Base-by-base conservation (phyloP, 208 protist species). In the Lotmaria passim region DNA sequence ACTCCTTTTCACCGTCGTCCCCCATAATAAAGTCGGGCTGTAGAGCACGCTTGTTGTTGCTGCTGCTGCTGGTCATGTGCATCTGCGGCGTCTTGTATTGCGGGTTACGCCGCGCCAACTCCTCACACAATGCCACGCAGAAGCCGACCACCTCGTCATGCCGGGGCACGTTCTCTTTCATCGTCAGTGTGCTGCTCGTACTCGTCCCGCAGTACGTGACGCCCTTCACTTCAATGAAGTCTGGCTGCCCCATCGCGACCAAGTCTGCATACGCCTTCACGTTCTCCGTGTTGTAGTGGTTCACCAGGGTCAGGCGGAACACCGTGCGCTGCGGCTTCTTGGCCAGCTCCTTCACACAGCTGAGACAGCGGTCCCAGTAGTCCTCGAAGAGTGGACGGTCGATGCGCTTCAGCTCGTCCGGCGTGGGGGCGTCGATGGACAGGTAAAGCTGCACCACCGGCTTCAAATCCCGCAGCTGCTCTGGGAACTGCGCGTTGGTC, bases 201-300 rank as follows among this genome's bases (percentile, higher is more conserved):
- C 86, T 87, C 12, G 90, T 93, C 26, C 95, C 95, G 70, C 94
- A 98, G 78, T 93, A 98, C 8, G 96, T 98, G 30, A 98, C 94
- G 11, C 94, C 94, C 79, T 98, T 98, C 55, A 98, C 90, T 57
- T 98, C 97, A 60, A 98, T 95, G 68, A 98, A 97, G 77, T 98
- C 89, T 7, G 97, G 97, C 83, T 86, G 83, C 0, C 95, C 97
- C 47, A 91, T 78, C 63, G 86, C 61, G n/a, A 98, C 89, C 12
- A 98, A 71, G 43, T 97, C 83, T 4, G 91, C 93, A 74, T 93
- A 90, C 38, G 86, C 78, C 24, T 71, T 59, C 33, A 90, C 69
- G 59, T 95, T 89, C 31, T 83, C 74, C 0, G 41, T 79, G 75
- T 99, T 99, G 79, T 94, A 98, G 26, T 86, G 71, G 72, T 98